Evolutionary conservation across 78 protist genomes (phyloP), one percentile per base, ranked within the genome.

Genomic region (Creolimax fragrantissima): DNA sequence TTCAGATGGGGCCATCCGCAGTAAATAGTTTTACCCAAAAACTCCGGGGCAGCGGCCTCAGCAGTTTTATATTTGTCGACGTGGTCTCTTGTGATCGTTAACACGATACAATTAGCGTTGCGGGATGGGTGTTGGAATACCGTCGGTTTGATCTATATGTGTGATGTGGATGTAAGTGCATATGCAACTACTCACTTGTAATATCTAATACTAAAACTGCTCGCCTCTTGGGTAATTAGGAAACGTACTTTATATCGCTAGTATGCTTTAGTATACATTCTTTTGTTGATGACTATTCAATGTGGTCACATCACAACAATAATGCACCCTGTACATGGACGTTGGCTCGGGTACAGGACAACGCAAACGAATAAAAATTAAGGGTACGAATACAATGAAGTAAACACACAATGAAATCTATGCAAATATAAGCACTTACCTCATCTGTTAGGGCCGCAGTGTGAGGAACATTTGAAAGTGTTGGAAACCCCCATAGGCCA

Each of bases 1-100:
- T 83, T 83, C 41, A 83, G 86, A 24, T 83, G 86, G 5, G 86
- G 86, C 86, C 86, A 83, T 24, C 86, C 86, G 7, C 6, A 83
- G 35, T 83, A 83, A 24, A 6, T 5, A 32, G 86, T 83, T 41
- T 24, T 6, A 41, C 86, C 86, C 2, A 83, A 24, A 11, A 17
- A 83, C 86, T 83, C 35, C 41, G 35, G 35, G 7, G 86, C 86
- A 39, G 86, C 86, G 37, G 5, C 86, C 86, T 83, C 44, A 36
- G 74, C 74, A 58, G 74, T 58, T 17, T 2, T 58, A 58, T 32
- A 58, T 24, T 58, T 17, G 24, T 17, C 24, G 39, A 58, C 74
- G 74, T 58, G 74, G 74, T 58, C 24, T 24, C 24, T 24, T 24
- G 11, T 58, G 24, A 58, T 17, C 24, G 74, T 58, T 58, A 58